phyloP scores from a whole-genome alignment of 306 rosid species.

The Glycine soja region DNA sequence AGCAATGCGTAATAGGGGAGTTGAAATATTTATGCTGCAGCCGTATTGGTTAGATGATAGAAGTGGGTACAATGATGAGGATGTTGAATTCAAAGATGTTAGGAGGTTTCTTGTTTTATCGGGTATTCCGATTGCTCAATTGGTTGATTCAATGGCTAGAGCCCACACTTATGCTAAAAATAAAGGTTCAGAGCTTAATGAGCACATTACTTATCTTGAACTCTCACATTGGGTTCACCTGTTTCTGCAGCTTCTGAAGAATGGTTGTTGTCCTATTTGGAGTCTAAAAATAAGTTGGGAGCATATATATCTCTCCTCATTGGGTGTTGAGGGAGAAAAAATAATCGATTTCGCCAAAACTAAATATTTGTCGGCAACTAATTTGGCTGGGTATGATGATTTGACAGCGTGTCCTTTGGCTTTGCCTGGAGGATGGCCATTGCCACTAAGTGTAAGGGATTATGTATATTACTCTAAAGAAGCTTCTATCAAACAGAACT shows the following conservation, averaged over 20 bases:
- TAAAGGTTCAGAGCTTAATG: conserved; percentile 61
- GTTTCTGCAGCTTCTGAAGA: conserved; percentile 74
- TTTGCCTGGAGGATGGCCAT: conserved; percentile 92
- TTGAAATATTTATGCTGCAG: conserved; percentile 88
- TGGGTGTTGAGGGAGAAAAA: conserved; percentile 66
- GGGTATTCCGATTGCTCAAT: conserved; percentile 68
- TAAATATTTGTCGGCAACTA: conserved; percentile 50
- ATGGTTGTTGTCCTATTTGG: conserved; percentile 76
- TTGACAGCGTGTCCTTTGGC: conserved; percentile 50
- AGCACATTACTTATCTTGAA: conserved; percentile 70
- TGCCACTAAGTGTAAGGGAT: conserved; percentile 68
- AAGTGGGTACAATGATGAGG: conserved; percentile 45
- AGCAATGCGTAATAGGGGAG: conserved; percentile 98
- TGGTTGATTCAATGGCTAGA: conserved; percentile 77
- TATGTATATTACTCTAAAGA: conserved; percentile 69
- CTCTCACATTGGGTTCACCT: conserved; percentile 93
- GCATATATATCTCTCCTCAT: conserved; percentile 77
- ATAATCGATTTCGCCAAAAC: conserved; percentile 59
- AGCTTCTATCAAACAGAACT: conserved; percentile 66
- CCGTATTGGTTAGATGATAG: conserved; percentile 71
- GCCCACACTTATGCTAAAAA: conserved; percentile 79
- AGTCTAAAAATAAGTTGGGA: conserved; percentile 92
- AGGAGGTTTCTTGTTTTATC: conserved; percentile 71
- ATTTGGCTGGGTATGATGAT: conserved; percentile 53
- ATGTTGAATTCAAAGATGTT: conserved; percentile 64